Percentiles rank a stretch among this genome's conserved stretches.
phyloP scores from a whole-genome alignment of 805 yeast species.

The Kockiozyma suomiensis region DNA sequence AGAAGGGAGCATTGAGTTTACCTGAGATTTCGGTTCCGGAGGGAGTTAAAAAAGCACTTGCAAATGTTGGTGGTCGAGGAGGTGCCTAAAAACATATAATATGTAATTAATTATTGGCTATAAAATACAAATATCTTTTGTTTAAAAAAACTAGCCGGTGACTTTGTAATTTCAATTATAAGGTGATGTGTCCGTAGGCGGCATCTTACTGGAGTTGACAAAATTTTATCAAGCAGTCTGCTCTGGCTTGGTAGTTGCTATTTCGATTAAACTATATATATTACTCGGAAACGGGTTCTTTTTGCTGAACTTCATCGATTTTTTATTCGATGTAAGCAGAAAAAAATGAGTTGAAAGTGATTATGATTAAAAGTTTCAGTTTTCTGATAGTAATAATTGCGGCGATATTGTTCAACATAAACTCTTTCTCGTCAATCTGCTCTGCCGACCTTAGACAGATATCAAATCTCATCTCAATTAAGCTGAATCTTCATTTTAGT shows the following conservation, averaged over 20 bases:
- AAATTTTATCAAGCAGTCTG: too few species aligned
- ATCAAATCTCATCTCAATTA: neutral
- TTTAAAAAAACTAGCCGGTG: too few species aligned
- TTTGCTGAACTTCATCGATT: too few species aligned
- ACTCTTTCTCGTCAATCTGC: neutral
- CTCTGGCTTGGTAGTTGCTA: too few species aligned
- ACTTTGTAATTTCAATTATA: too few species aligned
- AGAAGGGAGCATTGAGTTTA: conserved; percentile 46
- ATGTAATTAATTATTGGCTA: neutral
- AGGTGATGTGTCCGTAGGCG: too few species aligned
- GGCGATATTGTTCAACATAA: neutral
- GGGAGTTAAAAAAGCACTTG: conserved; percentile 41
- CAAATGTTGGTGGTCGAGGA: conserved; percentile 47
- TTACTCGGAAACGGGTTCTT: too few species aligned
- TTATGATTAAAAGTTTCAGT: neutral
- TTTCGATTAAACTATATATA: too few species aligned
- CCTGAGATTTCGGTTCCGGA: conserved; percentile 61
- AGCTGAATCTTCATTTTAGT: neutral
- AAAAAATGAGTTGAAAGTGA: neutral
- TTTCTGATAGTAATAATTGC: neutral
- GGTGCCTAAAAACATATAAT: conserved; percentile 6
- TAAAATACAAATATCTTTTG: too few species aligned
- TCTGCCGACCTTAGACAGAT: neutral
- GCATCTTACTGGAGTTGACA: too few species aligned
- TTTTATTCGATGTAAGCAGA: neutral